Evolutionary conservation across 768 basidiomycete species (phyloP).

Genomic region (Xerocomus brunneocitrinus): DNA sequence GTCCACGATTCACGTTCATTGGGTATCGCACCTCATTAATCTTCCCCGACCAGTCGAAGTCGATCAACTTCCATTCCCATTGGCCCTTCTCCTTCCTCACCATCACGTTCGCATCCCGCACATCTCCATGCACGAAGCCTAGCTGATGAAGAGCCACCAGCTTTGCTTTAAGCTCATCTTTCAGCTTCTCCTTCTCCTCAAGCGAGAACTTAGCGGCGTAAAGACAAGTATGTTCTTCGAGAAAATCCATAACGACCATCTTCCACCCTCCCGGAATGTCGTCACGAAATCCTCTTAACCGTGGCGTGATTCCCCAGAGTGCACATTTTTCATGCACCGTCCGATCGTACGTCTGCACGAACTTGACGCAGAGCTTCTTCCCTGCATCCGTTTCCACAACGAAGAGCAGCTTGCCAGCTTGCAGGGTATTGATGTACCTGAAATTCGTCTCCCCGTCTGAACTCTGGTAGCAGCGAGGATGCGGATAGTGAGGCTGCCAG

Average conservation of each 20-base stretch:
- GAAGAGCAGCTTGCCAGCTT: background rate
- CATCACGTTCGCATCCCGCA: background rate
- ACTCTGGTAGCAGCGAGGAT: background rate
- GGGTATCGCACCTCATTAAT: constrained; percentile 24
- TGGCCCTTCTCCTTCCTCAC: background rate
- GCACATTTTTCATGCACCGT: background rate
- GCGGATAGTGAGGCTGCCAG: background rate
- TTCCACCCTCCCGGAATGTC: constrained; percentile 28
- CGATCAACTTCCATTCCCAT: constrained; percentile 6
- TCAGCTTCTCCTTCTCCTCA: background rate
- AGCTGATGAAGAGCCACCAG: background rate
- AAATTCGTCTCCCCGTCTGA: background rate
- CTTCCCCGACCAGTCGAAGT: constrained; percentile 30
- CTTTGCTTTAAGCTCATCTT: background rate
- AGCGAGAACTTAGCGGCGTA: background rate
- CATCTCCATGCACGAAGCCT: background rate
- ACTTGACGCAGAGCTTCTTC: background rate
- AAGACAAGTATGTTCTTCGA: constrained; percentile 10
- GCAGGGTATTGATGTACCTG: background rate
- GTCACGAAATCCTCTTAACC: constrained; percentile 20
- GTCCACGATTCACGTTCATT: constrained; percentile 1
- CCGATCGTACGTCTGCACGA: background rate
- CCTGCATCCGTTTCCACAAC: background rate
- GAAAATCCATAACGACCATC: constrained; percentile 33
- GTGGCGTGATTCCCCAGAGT: constrained; percentile 13